Conservation (phyloP, 106 monocot genomes). For the Narthecium ossifragum region DNA sequence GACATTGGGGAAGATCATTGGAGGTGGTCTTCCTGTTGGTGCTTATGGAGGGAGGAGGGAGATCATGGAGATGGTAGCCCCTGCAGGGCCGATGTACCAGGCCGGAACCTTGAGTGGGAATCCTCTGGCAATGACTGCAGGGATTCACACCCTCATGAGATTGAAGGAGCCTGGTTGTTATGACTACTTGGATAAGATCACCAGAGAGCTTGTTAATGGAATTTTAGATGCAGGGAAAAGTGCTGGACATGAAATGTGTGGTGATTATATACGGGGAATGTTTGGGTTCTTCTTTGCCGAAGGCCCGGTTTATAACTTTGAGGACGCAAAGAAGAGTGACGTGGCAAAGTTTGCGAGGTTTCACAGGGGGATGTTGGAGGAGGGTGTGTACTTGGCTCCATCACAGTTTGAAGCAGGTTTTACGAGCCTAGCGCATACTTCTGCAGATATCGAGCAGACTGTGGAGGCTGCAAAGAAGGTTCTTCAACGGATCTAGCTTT, state of each 20-base stretch:
- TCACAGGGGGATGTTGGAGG: slow-evolving; percentile 72
- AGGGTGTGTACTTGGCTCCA: slow-evolving; percentile 71
- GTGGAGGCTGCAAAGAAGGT: slow-evolving; percentile 59
- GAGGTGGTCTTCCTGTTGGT: slow-evolving; percentile 90
- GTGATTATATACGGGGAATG: slow-evolving; percentile 65
- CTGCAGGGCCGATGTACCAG: slow-evolving; percentile 88
- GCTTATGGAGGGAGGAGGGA: slow-evolving; percentile 88
- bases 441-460: slow-evolving; percentile 45
- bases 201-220: slow-evolving; percentile 47
- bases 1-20: slow-evolving; percentile 83
- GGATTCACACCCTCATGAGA: slow-evolving; percentile 57
- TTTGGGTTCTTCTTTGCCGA: slow-evolving; percentile 64
- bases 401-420: slow-evolving; percentile 82
- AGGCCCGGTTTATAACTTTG: slow-evolving; percentile 57
- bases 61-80: slow-evolving; percentile 96
- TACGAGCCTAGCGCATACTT: slow-evolving; percentile 63
- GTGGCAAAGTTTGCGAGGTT: slow-evolving; percentile 62
- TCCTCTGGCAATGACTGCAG: slow-evolving; percentile 76
- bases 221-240: slow-evolving; percentile 46
- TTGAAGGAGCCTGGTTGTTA: slow-evolving; percentile 57
- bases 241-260: slow-evolving; percentile 57
- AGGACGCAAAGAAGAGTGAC: slow-evolving; percentile 75
- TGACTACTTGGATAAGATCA: slow-evolving; percentile 60
- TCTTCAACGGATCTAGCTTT: slow-evolving; percentile 34
- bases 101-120: slow-evolving; percentile 76